Conservation (phyloP, 805 yeast species). For the Candida krabiensis region DNA sequence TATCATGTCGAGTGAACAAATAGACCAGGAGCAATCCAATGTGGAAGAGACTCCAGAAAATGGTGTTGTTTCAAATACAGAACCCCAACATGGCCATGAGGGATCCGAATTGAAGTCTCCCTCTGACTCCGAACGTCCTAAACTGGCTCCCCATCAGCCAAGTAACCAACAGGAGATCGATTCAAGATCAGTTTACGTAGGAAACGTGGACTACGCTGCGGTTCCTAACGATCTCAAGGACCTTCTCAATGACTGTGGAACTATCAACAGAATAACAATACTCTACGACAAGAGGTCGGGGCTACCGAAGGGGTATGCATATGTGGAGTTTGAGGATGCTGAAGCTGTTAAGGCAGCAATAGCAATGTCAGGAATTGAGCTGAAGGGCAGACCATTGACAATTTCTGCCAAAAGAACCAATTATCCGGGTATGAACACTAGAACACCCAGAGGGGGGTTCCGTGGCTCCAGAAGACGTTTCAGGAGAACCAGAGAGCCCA, state of each 20-base stretch:
- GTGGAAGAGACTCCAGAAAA: no score
- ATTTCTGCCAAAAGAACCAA: constrained; percentile 78
- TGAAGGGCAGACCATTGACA: constrained; percentile 67
- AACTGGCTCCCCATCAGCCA: constrained; percentile 34
- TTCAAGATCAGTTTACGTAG: constrained; percentile 74
- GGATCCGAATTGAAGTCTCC: no score
- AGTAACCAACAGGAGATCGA: constrained; percentile 56
- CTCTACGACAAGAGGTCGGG: constrained; percentile 69
- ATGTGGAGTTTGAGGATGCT: constrained; percentile 71
- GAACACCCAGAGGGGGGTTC: constrained; percentile 44
- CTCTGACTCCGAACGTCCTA: constrained; percentile 3
- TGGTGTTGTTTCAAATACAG: no score
- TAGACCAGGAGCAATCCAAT: no score
- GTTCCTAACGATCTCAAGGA: constrained; percentile 76
- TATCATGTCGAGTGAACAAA: no score
- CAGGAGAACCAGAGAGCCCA: constrained; percentile 9
- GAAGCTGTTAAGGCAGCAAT: constrained; percentile 64
- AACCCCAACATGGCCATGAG: no score
- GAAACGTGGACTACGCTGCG: constrained; percentile 78
- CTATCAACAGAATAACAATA: constrained; percentile 78
- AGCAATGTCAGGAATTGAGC: constrained; percentile 58
- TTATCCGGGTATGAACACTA: constrained; percentile 52
- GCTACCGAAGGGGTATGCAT: constrained; percentile 83
- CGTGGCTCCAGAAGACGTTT: constrained; percentile 32
- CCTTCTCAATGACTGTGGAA: constrained; percentile 67